Conservation (phyloP, 2,329 filamentous ascomycete species). For the Fusarium stilboides region DNA sequence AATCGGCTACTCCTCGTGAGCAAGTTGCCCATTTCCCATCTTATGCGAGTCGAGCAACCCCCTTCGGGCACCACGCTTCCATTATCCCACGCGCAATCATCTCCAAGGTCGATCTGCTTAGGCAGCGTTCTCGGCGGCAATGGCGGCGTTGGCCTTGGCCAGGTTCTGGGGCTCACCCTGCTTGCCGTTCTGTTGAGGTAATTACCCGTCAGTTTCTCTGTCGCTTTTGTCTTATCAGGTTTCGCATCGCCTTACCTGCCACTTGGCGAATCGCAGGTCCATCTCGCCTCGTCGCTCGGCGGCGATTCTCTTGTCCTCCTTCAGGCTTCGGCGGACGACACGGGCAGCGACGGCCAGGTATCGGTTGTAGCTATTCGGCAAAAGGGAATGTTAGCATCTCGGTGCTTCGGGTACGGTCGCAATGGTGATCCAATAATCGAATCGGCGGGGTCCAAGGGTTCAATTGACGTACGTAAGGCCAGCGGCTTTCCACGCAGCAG, state of each 20-base stretch:
- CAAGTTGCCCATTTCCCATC: constrained; percentile 42
- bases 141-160: constrained; percentile 67
- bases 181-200: constrained; percentile 86
- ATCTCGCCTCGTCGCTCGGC: constrained; percentile 93
- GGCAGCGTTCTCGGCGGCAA: constrained; percentile 58
- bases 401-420: constrained; percentile 39
- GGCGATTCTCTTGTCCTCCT: constrained; percentile 90
- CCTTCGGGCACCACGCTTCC: constrained; percentile 36
- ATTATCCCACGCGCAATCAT: constrained; percentile 47
- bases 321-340: constrained; percentile 95
- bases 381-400: constrained; percentile 55
- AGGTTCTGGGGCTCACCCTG: constrained; percentile 88
- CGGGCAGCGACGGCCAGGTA: constrained; percentile 96
- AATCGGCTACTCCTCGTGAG: constrained; percentile 42
- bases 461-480: constrained; percentile 86
- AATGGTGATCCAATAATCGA: constrained; percentile 28
- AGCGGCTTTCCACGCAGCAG: constrained; percentile 98
- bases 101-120: constrained; percentile 46
- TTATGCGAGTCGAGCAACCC: constrained; percentile 42
- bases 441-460: constrained; percentile 30
- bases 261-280: constrained; percentile 93
- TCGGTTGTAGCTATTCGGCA: constrained; percentile 91
- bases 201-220: constrained; percentile 50
- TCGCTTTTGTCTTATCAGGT: constrained; percentile 12
- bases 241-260: constrained; percentile 76